Evolutionary conservation across 345 rosid species (phyloP).

Genomic region (Heritiera fomes): DNA sequence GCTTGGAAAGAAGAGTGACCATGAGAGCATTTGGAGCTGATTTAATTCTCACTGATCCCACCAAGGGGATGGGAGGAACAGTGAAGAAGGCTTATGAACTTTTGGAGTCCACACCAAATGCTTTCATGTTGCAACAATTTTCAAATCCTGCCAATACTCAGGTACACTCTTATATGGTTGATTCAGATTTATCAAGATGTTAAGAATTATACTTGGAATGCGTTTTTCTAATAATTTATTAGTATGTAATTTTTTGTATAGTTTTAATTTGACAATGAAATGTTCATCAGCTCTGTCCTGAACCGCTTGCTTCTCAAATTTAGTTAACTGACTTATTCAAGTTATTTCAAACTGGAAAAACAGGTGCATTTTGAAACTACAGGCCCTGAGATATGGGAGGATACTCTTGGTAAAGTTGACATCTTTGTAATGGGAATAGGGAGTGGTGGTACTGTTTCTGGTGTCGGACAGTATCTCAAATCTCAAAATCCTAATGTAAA

Average conservation of each 20-base stretch:
- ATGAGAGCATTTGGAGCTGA: slow-evolving; percentile 98
- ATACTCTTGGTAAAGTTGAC: slow-evolving; percentile 82
- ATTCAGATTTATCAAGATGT: background rate
- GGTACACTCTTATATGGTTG: slow-evolving; percentile 37
- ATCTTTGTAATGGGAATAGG: slow-evolving; percentile 98
- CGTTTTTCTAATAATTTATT: background rate
- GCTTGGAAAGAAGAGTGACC: slow-evolving; percentile 92
- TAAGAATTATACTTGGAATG: background rate
- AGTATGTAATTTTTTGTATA: background rate
- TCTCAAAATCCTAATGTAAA: slow-evolving; percentile 90
- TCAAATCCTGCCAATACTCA: slow-evolving; percentile 83
- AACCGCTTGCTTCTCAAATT: background rate
- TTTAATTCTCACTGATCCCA: slow-evolving; percentile 85
- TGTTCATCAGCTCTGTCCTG: background rate
- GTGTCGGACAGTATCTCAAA: slow-evolving; percentile 91
- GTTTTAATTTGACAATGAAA: background rate
- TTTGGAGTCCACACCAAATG: slow-evolving; percentile 72
- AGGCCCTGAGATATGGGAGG: slow-evolving; percentile 99
- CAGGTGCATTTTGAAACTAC: slow-evolving; percentile 94
- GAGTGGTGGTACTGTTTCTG: slow-evolving; percentile 96
- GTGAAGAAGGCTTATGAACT: slow-evolving; percentile 89
- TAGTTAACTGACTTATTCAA: background rate
- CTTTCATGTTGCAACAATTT: slow-evolving; percentile 86
- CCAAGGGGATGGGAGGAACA: slow-evolving; percentile 97
- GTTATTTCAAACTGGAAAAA: slow-evolving; percentile 15